Conservation (phyloP, 257 asterid species). For the Fraxinus pennsylvanica region DNA sequence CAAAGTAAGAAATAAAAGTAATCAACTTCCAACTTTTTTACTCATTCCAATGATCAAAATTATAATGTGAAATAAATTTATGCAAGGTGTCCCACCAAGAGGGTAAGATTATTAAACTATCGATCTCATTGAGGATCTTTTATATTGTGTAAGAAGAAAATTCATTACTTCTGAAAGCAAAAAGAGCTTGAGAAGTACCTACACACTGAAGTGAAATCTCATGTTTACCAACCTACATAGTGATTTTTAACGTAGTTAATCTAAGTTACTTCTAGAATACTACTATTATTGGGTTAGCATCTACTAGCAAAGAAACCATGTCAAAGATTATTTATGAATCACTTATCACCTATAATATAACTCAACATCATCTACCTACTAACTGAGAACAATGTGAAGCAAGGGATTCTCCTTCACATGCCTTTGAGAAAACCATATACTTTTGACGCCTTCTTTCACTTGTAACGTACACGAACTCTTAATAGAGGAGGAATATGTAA, state of each 20-base stretch:
- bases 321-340: not conserved
- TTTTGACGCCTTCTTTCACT: not conserved
- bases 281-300: not conserved
- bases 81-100: slow-evolving; percentile 15
- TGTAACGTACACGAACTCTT: no score
- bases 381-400: no score
- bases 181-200: slow-evolving; percentile 5
- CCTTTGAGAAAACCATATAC: not conserved
- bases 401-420: no score
- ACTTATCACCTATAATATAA: not conserved
- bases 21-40: slow-evolving; percentile 4
- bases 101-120: not conserved
- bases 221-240: not conserved
- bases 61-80: slow-evolving; percentile 9
- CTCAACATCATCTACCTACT: not conserved
- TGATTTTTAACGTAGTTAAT: no score
- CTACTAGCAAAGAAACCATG: not conserved
- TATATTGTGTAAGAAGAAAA: slow-evolving; percentile 7
- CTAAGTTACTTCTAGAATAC: not conserved
- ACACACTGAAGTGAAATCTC: not conserved
- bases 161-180: not conserved
- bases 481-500: no score
- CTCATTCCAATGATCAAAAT: slow-evolving; percentile 9
- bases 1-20: not conserved
- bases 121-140: not conserved